These are phyloP conservation scores for Trichosanthes truncata DNA, from an alignment of 306 rosid species.

Conservation along the genomic window DNA sequence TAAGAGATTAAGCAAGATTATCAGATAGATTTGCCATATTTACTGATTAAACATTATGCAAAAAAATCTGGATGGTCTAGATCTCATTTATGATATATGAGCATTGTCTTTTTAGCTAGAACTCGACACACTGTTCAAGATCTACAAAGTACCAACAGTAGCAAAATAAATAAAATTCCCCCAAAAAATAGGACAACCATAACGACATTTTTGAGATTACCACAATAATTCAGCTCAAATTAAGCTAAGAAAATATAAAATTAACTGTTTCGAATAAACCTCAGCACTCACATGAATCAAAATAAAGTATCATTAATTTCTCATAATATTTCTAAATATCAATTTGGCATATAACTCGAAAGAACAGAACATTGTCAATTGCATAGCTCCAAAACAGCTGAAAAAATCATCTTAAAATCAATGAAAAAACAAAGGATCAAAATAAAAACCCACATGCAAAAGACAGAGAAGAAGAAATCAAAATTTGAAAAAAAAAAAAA, in stretches of 20 bases:
- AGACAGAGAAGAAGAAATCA: neutral
- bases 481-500: neutral
- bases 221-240: neutral
- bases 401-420: neutral
- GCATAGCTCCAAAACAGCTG: neutral
- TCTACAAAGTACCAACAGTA: conserved; percentile 4
- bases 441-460: neutral
- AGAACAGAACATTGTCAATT: neutral
- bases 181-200: neutral
- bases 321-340: neutral
- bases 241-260: neutral
- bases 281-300: neutral
- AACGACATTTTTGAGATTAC: neutral
- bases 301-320: neutral
- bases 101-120: neutral
- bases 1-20: neutral
- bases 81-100: neutral
- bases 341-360: neutral
- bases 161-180: neutral
- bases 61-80: neutral
- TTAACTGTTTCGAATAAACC: neutral
- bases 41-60: neutral
- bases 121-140: neutral
- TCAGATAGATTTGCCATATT: neutral
- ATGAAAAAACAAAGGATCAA: neutral